These are phyloP conservation scores for Cicer pinnatifidum DNA, from an alignment of 306 rosid genomes.

Conservation along the genomic window DNA sequence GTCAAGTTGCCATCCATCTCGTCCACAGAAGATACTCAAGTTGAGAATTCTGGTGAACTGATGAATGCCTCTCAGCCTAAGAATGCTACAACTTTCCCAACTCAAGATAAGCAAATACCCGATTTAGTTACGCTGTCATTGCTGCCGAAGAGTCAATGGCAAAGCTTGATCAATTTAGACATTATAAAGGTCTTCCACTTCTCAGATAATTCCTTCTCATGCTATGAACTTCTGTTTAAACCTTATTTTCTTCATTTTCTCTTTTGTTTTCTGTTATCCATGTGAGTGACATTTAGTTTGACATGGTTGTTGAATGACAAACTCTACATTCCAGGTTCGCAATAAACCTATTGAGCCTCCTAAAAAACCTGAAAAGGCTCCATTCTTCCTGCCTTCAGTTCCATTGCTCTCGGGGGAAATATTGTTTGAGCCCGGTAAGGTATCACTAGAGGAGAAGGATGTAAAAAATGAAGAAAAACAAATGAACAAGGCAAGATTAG, in stretches of 20 bases:
- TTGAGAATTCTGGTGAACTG: constrained; percentile 50
- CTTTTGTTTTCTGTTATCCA: constrained; percentile 17
- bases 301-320: constrained; percentile 39
- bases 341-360: constrained; percentile 95
- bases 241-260: constrained; percentile 15
- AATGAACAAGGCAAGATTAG: constrained; percentile 46
- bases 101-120: constrained; percentile 72
- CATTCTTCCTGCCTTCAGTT: constrained; percentile 89
- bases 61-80: constrained; percentile 51
- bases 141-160: constrained; percentile 97
- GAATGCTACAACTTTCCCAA: constrained; percentile 43
- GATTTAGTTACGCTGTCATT: constrained; percentile 83
- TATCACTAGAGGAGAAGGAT: constrained; percentile 51
- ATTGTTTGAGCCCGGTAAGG: constrained; percentile 67
- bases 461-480: constrained; percentile 44
- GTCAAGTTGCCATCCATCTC: constrained; percentile 83
- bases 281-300: constrained; percentile 29
- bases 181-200: constrained; percentile 73
- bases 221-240: constrained; percentile 24
- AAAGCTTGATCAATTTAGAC: constrained; percentile 88
- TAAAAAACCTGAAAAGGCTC: constrained; percentile 94
- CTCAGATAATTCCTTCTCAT: constrained; percentile 46
- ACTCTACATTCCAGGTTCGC: constrained; percentile 64
- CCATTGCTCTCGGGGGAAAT: constrained; percentile 90
- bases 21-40: constrained; percentile 55